These are phyloP conservation scores for Athelia sp. DNA, from an alignment of 1,284 basidiomycete species.

Conservation along the genomic window DNA sequence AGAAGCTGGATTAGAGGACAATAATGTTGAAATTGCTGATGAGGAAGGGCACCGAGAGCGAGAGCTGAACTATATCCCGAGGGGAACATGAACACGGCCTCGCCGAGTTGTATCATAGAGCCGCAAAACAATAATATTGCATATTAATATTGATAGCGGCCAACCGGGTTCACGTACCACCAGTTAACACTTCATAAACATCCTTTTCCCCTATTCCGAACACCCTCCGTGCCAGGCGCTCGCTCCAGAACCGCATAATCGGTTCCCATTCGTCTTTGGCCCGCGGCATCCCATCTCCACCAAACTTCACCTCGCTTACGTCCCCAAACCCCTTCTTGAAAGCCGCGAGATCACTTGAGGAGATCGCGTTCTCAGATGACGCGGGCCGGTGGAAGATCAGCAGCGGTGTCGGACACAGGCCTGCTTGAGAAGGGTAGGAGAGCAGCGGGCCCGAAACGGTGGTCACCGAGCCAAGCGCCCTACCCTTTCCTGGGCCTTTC, in stretches of 20 bases:
- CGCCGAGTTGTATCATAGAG: no score
- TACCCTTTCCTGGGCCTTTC: slow-evolving; percentile 19
- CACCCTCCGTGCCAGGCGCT: slow-evolving; percentile 53
- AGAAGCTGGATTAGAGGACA: no score
- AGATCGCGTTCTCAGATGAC: slow-evolving; percentile 39
- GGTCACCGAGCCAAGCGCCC: slow-evolving; percentile 58
- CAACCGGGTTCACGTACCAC: no score
- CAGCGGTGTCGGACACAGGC: slow-evolving; percentile 53
- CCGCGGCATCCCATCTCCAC: slow-evolving; percentile 65
- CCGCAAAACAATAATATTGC: no score
- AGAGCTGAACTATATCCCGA: no score
- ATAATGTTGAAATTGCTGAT: no score
- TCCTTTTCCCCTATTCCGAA: slow-evolving; percentile 41
- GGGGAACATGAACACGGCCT: no score
- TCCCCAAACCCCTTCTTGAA: slow-evolving; percentile 56
- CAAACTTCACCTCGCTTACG: slow-evolving; percentile 44
- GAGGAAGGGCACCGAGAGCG: no score
- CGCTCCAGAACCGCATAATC: slow-evolving; percentile 86
- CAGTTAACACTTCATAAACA: slow-evolving; percentile 69
- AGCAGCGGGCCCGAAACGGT: slow-evolving; percentile 70
- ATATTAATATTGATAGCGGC: no score
- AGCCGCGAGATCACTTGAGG: slow-evolving; percentile 37
- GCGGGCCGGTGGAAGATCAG: slow-evolving; percentile 55
- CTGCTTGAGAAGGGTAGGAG: slow-evolving; percentile 63
- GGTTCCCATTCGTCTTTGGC: slow-evolving; percentile 77